Evolutionary conservation across 192 early-diverging fungal species (phyloP).

Genomic region (Hyaloraphidium curvatum): DNA sequence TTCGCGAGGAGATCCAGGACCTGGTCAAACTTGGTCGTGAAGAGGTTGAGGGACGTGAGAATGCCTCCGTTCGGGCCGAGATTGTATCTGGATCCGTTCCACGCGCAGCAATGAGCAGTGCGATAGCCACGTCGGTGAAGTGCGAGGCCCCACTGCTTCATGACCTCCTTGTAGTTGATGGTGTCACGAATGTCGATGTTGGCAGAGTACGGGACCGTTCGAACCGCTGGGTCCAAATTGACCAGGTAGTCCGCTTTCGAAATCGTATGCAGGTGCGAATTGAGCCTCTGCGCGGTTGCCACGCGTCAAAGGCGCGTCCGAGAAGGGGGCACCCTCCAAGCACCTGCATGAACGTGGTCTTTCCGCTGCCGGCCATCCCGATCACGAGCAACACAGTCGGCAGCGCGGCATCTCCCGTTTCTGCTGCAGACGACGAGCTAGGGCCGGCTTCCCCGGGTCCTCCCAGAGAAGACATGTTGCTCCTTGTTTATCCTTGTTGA

Average conservation of each 20-base stretch:
- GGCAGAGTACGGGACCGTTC: constrained; percentile 66
- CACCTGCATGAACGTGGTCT: constrained; percentile 93
- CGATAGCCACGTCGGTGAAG: no score
- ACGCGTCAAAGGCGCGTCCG: no score
- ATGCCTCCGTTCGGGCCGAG: constrained; percentile 95
- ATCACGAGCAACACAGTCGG: constrained; percentile 64
- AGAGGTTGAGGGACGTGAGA: constrained; percentile 83
- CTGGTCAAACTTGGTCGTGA: constrained; percentile 97
- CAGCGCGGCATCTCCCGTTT: no score
- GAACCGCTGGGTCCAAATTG: constrained; percentile 88
- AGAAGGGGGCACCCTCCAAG: no score
- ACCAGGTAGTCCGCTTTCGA: constrained; percentile 67
- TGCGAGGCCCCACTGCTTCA: constrained; percentile 61
- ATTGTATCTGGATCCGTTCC: constrained; percentile 47
- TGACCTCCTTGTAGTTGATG: constrained; percentile 96
- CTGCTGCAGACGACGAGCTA: no score
- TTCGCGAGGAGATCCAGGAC: constrained; percentile 74
- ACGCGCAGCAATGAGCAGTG: not conserved
- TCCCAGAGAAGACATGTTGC: no score
- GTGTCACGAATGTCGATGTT: constrained; percentile 97
- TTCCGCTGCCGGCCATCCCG: constrained; percentile 95
- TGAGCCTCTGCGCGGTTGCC: no score
- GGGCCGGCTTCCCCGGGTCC: no score
- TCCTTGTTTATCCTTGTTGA: no score
- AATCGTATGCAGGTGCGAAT: constrained; percentile 58